These are phyloP conservation scores for Lecanicillium sp. DNA, from an alignment of 2,329 filamentous ascomycete species.

Conservation along the genomic window DNA sequence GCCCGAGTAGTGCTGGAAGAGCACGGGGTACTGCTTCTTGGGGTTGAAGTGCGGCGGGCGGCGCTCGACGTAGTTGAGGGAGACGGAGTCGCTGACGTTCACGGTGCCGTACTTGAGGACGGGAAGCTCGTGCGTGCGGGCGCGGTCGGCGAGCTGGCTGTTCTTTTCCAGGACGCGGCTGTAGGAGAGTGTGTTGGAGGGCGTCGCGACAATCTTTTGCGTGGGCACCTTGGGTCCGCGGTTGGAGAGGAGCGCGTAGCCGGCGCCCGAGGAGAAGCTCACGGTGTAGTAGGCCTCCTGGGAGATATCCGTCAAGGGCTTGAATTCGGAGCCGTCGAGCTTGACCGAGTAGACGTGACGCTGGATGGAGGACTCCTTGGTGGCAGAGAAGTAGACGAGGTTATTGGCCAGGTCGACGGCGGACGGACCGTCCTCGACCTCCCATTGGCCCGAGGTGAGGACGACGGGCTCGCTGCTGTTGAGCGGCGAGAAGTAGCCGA, in stretches of 20 bases:
- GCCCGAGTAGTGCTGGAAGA: conserved; percentile 93
- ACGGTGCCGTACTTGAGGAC: conserved; percentile 77
- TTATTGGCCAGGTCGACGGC: conserved; percentile 80
- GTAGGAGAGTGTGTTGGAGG: conserved; percentile 58
- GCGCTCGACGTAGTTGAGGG: conserved; percentile 69
- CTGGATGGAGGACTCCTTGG: conserved; percentile 81
- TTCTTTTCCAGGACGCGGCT: conserved; percentile 76
- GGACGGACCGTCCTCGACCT: conserved; percentile 79
- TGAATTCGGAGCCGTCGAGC: conserved; percentile 69
- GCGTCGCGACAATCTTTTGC: conserved; percentile 85
- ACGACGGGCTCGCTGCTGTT: conserved; percentile 76
- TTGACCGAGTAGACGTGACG: conserved; percentile 88
- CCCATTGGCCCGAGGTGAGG: conserved; percentile 86
- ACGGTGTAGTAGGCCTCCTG: conserved; percentile 72
- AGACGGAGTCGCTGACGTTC: conserved; percentile 69
- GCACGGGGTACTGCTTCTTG: conserved; percentile 81
- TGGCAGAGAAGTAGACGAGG: conserved; percentile 83
- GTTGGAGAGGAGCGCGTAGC: conserved; percentile 81
- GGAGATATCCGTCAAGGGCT: conserved; percentile 66
- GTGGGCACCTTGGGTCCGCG: conserved; percentile 79
- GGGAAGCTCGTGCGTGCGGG: conserved; percentile 73
- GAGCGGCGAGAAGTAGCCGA: conserved; percentile 88
- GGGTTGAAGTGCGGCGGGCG: conserved; percentile 83
- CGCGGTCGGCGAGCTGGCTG: conserved; percentile 58
- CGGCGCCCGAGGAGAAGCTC: conserved; percentile 77